Percentiles rank a stretch among this genome's conserved stretches.
Conservation (phyloP, 2,329 filamentous ascomycete genomes). For the Sporothrix phasma region DNA sequence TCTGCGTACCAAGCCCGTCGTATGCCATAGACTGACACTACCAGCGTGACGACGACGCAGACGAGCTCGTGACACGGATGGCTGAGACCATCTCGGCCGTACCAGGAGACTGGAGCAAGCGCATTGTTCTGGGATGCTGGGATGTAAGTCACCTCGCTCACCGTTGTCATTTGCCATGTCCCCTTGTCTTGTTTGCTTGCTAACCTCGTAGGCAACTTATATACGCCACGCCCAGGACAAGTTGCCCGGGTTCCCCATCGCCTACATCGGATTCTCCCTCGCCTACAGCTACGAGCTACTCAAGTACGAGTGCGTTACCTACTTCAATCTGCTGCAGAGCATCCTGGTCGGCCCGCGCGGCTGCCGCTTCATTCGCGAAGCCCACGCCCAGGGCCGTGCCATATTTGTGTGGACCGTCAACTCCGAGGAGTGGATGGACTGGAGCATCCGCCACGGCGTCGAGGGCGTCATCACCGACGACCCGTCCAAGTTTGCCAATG, state of each 20-base stretch:
- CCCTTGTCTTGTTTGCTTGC: no score
- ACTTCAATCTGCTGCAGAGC: constrained; percentile 68
- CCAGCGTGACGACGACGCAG: constrained; percentile 58
- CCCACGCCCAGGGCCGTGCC: constrained; percentile 43
- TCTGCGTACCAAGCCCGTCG: no score
- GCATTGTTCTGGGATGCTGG: constrained; percentile 78
- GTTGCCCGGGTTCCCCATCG: constrained; percentile 52
- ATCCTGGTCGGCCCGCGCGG: constrained; percentile 61
- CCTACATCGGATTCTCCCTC: constrained; percentile 59
- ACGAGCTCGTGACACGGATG: constrained; percentile 60
- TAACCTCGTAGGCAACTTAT: constrained; percentile 47
- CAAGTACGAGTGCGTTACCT: constrained; percentile 42
- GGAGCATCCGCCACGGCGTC: constrained; percentile 55
- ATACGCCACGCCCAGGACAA: constrained; percentile 52
- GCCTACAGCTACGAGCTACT: constrained; percentile 65
- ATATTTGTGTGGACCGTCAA: constrained; percentile 87
- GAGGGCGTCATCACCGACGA: constrained; percentile 86
- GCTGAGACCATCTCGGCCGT: constrained; percentile 51
- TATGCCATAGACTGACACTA: not conserved
- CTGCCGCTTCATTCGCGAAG: constrained; percentile 52
- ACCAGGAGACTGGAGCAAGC: constrained; percentile 54
- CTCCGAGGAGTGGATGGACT: constrained; percentile 66
- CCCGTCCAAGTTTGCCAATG: constrained; percentile 54
- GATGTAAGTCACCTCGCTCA: constrained; percentile 38
- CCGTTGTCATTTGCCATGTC: no score